Evolutionary conservation across 2,329 filamentous ascomycete genomes (phyloP).

Genomic region (Thermothelomyces thermophilus): DNA sequence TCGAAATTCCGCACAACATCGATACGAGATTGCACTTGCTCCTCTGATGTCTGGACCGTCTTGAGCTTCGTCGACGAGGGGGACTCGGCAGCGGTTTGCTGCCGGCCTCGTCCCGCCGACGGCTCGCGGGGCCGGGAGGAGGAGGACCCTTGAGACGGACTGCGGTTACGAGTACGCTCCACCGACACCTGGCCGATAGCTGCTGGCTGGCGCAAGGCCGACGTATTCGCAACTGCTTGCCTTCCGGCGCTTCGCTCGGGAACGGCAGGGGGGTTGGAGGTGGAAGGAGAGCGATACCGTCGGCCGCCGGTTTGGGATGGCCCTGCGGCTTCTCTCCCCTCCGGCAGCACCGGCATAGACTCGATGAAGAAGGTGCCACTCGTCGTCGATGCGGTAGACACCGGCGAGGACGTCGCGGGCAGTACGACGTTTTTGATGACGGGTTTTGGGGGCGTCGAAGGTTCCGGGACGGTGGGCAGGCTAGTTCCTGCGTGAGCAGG

Average conservation of each 20-base stretch:
- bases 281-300: slow-evolving; percentile 6
- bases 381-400: slow-evolving; percentile 12
- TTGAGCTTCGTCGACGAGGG: slow-evolving; percentile 47
- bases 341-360: slow-evolving; percentile 31
- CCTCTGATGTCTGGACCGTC: slow-evolving; percentile 51
- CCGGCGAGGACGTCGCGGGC: slow-evolving; percentile 27
- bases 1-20: slow-evolving; percentile 66
- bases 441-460: slow-evolving; percentile 24
- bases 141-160: slow-evolving; percentile 30
- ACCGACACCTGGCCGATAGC: slow-evolving; percentile 36
- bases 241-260: slow-evolving; percentile 27
- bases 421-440: slow-evolving; percentile 33
- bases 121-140: slow-evolving; percentile 14
- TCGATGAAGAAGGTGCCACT: slow-evolving; percentile 31
- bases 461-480: slow-evolving; percentile 17
- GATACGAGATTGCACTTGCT: slow-evolving; percentile 39
- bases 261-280: slow-evolving; percentile 20
- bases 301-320: slow-evolving; percentile 16
- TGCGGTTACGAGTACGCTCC: slow-evolving; percentile 30
- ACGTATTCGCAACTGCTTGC: slow-evolving; percentile 20
- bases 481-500: slow-evolving; percentile 3
- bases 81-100: slow-evolving; percentile 44
- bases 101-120: slow-evolving; percentile 24
- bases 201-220: slow-evolving; percentile 20
- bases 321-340: slow-evolving; percentile 25